Evolutionary conservation across 768 basidiomycete genomes (phyloP).

Genomic region (Crepidotus variabilis): DNA sequence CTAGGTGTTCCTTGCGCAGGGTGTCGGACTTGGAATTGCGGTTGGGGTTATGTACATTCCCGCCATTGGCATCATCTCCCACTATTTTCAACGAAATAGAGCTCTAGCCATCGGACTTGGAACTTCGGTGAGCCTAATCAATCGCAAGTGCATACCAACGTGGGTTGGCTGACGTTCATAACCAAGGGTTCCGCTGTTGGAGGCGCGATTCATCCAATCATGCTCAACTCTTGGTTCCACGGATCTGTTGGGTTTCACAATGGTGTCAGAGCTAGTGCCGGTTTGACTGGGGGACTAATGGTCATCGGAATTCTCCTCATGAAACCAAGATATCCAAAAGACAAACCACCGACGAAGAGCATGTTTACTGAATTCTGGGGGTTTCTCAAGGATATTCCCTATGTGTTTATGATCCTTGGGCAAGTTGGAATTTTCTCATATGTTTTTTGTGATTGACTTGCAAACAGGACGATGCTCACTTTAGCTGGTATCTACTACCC

Average conservation of each 20-base stretch:
- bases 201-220: conserved; percentile 57
- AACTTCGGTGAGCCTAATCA: conserved; percentile 23
- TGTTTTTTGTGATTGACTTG: conserved; percentile 1
- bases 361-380: conserved; percentile 22
- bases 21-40: conserved; percentile 45
- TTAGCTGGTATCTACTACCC: conserved; percentile 43
- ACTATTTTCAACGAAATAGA: conserved; percentile 32
- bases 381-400: conserved; percentile 43
- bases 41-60: conserved; percentile 52
- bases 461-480: conserved; percentile 28
- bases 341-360: conserved; percentile 26
- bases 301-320: conserved; percentile 34
- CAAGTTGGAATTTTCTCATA: conserved; percentile 9
- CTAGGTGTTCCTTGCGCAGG: conserved; percentile 45
- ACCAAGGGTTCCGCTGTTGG: conserved; percentile 51
- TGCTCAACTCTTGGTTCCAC: conserved; percentile 53
- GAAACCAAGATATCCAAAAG: conserved; percentile 38
- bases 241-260: conserved; percentile 48
- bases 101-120: conserved; percentile 32
- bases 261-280: conserved; percentile 48
- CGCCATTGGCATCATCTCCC: conserved; percentile 30
- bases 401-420: conserved; percentile 40
- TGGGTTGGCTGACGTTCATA: not conserved
- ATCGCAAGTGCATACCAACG: not conserved
- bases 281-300: conserved; percentile 32